Percentiles rank a stretch among this genome's conserved stretches.
Conservation (phyloP, 2,329 filamentous ascomycete species). For the Neoarthrinium moseri region DNA sequence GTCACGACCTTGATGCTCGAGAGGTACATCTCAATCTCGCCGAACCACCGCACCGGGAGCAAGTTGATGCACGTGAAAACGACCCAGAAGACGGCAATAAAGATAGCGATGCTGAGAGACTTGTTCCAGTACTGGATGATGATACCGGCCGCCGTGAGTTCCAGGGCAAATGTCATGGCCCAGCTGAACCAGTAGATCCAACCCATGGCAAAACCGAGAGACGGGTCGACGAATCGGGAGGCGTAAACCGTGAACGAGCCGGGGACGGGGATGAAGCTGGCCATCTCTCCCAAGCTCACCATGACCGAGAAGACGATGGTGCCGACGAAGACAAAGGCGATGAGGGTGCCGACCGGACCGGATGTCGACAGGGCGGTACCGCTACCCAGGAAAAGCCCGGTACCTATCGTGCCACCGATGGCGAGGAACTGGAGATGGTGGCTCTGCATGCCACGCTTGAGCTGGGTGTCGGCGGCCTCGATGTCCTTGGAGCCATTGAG, state of each 20-base stretch:
- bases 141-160: conserved; percentile 69
- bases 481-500: conserved; percentile 21
- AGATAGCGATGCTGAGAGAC: conserved; percentile 64
- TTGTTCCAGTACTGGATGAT: conserved; percentile 75
- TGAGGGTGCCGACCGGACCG: conserved; percentile 64
- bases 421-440: conserved; percentile 35
- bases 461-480: conserved; percentile 26
- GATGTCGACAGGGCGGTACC: conserved; percentile 61
- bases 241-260: conserved; percentile 78
- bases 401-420: conserved; percentile 63
- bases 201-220: conserved; percentile 74
- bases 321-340: conserved; percentile 70
- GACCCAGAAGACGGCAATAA: conserved; percentile 72
- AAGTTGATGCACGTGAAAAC: conserved; percentile 69
- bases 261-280: conserved; percentile 73
- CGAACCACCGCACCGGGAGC: conserved; percentile 70
- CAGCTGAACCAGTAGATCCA: conserved; percentile 83
- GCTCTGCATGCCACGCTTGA: conserved; percentile 29
- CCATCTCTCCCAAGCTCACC: conserved; percentile 69
- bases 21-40: conserved; percentile 78
- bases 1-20: conserved; percentile 75
- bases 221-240: conserved; percentile 66
- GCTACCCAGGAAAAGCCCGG: conserved; percentile 69
- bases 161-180: conserved; percentile 71
- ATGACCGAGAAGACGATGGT: conserved; percentile 75